Evolutionary conservation across 1,139 yeast genomes (phyloP).

Genomic region (Maudiozyma humilis): DNA sequence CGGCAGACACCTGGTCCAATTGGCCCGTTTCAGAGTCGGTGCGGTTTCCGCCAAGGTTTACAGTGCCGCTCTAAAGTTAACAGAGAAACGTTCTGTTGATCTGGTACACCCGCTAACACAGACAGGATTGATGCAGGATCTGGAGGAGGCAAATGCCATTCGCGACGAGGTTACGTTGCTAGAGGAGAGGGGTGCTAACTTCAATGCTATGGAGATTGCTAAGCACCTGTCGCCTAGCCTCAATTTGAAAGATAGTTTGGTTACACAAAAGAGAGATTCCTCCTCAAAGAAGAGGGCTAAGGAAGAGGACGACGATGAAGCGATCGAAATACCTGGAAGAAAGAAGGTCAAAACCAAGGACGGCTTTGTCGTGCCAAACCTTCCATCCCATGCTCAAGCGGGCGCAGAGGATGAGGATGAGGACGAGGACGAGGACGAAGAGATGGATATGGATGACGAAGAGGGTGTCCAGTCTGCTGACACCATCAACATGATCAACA

Average conservation of each 20-base stretch:
- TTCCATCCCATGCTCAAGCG: slow-evolving; percentile 18
- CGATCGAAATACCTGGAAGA: slow-evolving; percentile 10
- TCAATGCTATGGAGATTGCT: slow-evolving; percentile 48
- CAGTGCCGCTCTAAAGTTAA: slow-evolving; percentile 44
- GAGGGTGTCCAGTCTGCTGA: too few species aligned
- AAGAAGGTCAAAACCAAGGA: slow-evolving; percentile 42
- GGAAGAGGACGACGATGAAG: slow-evolving; percentile 16
- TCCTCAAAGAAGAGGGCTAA: slow-evolving; percentile 19
- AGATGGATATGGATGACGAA: slow-evolving; percentile 22
- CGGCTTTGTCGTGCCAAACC: slow-evolving; percentile 26
- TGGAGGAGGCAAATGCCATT: slow-evolving; percentile 38
- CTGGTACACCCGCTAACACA: slow-evolving; percentile 31
- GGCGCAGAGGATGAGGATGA: slow-evolving; percentile 22
- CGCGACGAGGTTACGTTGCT: slow-evolving; percentile 22
- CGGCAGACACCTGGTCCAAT: slow-evolving; percentile 50
- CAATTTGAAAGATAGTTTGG: slow-evolving; percentile 46
- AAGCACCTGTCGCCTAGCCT: slow-evolving; percentile 39
- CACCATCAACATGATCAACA: slow-evolving; percentile 32
- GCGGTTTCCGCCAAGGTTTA: slow-evolving; percentile 58
- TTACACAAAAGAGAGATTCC: slow-evolving; percentile 23
- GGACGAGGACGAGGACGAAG: slow-evolving; percentile 22
- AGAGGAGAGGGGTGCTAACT: slow-evolving; percentile 33
- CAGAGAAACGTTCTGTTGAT: slow-evolving; percentile 51
- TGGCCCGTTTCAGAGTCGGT: slow-evolving; percentile 67
- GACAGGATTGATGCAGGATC: slow-evolving; percentile 34